Percentiles rank a stretch among this genome's conserved stretches.
Conservation (phyloP, 495 filamentous ascomycete genomes). For the Podospora tetraspora region DNA sequence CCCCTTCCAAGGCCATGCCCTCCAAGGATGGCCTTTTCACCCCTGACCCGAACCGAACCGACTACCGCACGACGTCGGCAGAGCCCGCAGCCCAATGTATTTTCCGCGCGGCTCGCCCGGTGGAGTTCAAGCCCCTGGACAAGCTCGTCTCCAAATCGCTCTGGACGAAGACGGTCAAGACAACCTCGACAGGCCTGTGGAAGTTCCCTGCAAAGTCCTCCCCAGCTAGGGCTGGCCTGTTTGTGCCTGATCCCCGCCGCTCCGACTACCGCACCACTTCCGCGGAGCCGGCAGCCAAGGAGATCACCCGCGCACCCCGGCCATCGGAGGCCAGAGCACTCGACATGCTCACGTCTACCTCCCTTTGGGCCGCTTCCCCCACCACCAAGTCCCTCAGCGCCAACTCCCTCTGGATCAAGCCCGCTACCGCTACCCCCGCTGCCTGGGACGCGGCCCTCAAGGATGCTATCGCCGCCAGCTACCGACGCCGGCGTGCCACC, state of each 20-base stretch:
- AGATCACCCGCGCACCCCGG: constrained; percentile 27
- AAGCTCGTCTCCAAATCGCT: not conserved
- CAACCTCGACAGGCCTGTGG: constrained; percentile 23
- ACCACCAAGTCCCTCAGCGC: constrained; percentile 1
- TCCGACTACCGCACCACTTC: constrained; percentile 30
- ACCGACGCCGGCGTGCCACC: constrained; percentile 9
- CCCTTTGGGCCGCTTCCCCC: constrained; percentile 28
- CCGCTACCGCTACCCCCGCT: constrained; percentile 30
- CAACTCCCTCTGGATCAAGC: constrained; percentile 8
- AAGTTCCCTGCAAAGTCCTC: constrained; percentile 6
- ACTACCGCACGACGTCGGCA: not conserved
- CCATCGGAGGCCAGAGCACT: constrained; percentile 15
- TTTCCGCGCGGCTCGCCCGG: not conserved
- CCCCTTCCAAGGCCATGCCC: not conserved
- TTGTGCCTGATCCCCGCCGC: constrained; percentile 19
- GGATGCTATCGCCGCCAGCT: constrained; percentile 2
- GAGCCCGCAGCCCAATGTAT: not conserved
- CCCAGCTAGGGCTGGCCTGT: constrained; percentile 20
- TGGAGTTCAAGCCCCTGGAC: not conserved
- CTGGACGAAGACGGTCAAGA: constrained; percentile 8
- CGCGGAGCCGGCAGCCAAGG: constrained; percentile 32
- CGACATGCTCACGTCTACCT: constrained; percentile 23
- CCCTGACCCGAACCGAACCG: not conserved
- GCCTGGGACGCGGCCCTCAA: constrained; percentile 15
- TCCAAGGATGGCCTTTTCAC: not conserved